These are phyloP conservation scores for Tubosaeta brunneosetosa DNA, from an alignment of 768 basidiomycete genomes.

Conservation along the genomic window DNA sequence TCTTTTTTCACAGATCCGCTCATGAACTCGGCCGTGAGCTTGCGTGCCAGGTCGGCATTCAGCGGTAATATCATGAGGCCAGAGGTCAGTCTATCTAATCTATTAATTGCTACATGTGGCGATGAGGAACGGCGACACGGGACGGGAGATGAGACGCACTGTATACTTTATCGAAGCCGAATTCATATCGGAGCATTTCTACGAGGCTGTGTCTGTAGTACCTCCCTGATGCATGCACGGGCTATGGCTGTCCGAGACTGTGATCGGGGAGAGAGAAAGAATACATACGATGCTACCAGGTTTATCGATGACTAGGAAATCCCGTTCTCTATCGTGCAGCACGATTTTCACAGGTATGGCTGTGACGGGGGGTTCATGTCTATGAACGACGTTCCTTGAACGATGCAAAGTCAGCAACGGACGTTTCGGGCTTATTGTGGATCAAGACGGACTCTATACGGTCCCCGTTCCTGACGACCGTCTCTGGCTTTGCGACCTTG, in stretches of 20 bases:
- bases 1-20: conserved; percentile 82
- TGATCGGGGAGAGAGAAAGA: neutral
- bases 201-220: conserved; percentile 87
- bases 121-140: neutral
- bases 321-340: conserved; percentile 68
- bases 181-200: conserved; percentile 80
- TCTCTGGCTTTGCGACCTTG: conserved; percentile 72
- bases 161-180: conserved; percentile 76
- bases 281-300: conserved; percentile 89
- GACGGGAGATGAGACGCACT: conserved; percentile 48
- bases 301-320: conserved; percentile 93
- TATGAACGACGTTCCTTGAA: conserved; percentile 81
- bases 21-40: conserved; percentile 76
- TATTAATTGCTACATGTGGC: conserved; percentile 72
- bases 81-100: conserved; percentile 90
- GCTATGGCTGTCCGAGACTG: conserved; percentile 39
- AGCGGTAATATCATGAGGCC: conserved; percentile 93
- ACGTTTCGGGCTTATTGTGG: neutral
- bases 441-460: conserved; percentile 68
- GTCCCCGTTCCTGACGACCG: conserved; percentile 81
- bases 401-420: neutral
- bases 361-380: conserved; percentile 96
- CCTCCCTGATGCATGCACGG: conserved; percentile 88
- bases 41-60: conserved; percentile 59
- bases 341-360: conserved; percentile 77